A percentile compares a stretch with the other conserved stretches of the same genome.
Evolutionary conservation across 129 eudicot genomes (phyloP).

Genomic region (Flaveria ramosissima): DNA sequence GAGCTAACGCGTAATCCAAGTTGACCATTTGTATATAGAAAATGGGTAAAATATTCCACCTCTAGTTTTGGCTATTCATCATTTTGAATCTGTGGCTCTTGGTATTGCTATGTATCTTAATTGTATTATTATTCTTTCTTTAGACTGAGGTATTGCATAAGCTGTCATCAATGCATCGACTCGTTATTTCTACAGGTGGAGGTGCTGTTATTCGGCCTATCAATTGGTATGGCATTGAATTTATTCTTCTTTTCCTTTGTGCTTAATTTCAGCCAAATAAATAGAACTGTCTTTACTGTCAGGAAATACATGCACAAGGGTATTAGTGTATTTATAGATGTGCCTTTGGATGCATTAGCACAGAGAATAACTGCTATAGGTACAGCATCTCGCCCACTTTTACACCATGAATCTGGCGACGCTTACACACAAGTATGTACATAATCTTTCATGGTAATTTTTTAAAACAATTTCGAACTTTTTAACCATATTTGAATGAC

Average conservation of each 20-base stretch:
- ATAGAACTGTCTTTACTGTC: conserved; percentile 12
- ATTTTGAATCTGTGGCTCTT: neutral
- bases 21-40: neutral
- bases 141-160: conserved; percentile 77
- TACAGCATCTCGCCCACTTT: conserved; percentile 88
- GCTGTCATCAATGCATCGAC: conserved; percentile 54
- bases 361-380: conserved; percentile 74
- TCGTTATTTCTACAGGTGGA: conserved; percentile 91
- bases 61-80: neutral
- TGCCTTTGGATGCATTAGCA: conserved; percentile 93
- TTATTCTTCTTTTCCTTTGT: neutral
- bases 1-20: neutral
- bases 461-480: neutral
- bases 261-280: conserved; percentile 14
- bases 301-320: conserved; percentile 93
- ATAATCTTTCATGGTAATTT: neutral
- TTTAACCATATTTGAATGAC: neutral
- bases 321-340: conserved; percentile 83
- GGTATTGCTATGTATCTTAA: neutral
- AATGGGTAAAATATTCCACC: neutral
- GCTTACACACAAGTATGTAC: conserved; percentile 64
- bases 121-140: conserved; percentile 14
- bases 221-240: conserved; percentile 61
- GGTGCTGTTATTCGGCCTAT: conserved; percentile 97
- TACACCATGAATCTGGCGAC: conserved; percentile 75